Conservation (phyloP, 352 stramenopile species). For the Phytophthora tubulina region DNA sequence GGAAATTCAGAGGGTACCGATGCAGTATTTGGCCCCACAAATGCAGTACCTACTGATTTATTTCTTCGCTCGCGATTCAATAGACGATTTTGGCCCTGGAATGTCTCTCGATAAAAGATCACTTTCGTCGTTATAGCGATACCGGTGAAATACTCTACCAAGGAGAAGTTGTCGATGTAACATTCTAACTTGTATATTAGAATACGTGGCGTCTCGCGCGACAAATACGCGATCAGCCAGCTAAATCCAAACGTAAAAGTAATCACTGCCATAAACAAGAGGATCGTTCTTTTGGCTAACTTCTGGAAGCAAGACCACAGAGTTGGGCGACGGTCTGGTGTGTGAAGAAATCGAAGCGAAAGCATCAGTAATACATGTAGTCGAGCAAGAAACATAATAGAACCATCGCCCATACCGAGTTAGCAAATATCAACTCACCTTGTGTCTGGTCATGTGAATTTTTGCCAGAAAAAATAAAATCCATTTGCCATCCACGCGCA, state of each 20-base stretch:
- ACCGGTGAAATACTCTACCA: no score
- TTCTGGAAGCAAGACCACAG: slow-evolving; percentile 28
- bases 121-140: slow-evolving; percentile 4
- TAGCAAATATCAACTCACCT: slow-evolving; percentile 15
- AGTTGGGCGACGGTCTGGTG: slow-evolving; percentile 7
- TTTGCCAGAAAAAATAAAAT: slow-evolving; percentile 23
- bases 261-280: not conserved
- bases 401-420: slow-evolving; percentile 13
- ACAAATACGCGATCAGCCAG: slow-evolving; percentile 3
- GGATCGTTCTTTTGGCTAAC: no score
- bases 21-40: no score
- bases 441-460: slow-evolving; percentile 14
- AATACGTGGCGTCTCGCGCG: not conserved
- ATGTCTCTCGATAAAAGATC: slow-evolving; percentile 23
- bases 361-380: slow-evolving; percentile 5
- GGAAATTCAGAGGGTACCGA: no score
- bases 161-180: slow-evolving; percentile 18
- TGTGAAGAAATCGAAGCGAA: slow-evolving; percentile 16
- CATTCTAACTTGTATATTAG: slow-evolving; percentile 20
- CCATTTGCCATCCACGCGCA: slow-evolving; percentile 27
- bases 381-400: slow-evolving; percentile 11
- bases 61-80: not conserved
- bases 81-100: slow-evolving; percentile 10
- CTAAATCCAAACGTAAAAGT: not conserved
- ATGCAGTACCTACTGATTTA: no score